A percentile compares a stretch with the other conserved stretches of the same genome.
Evolutionary conservation across 148 eudicot genomes (phyloP).

Genomic region (Cornus controversa): DNA sequence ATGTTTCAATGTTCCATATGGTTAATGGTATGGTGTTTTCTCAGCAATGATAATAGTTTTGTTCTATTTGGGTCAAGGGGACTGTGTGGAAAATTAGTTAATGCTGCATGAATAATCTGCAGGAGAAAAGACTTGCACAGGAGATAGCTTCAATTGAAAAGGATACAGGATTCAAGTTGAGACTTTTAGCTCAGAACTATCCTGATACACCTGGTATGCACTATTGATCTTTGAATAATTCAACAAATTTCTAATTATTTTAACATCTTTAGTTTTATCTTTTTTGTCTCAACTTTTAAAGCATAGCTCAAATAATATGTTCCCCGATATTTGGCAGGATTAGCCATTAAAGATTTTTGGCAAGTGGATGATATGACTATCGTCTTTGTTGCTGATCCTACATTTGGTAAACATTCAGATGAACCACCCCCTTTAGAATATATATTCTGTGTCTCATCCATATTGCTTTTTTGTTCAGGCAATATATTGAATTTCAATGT

Average conservation of each 20-base stretch:
- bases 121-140: conserved; percentile 76
- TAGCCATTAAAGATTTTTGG: conserved; percentile 94
- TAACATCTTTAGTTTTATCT: background rate
- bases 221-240: background rate
- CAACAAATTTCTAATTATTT: background rate
- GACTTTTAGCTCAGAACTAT: conserved; percentile 94
- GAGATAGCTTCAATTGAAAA: conserved; percentile 71
- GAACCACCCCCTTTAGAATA: background rate
- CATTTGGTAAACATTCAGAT: conserved; percentile 54
- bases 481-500: conserved; percentile 90
- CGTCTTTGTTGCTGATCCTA: conserved; percentile 95
- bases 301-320: background rate
- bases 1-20: background rate
- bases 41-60: background rate
- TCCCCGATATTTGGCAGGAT: conserved; percentile 43
- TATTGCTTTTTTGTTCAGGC: conserved; percentile 38
- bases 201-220: conserved; percentile 90
- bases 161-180: conserved; percentile 86
- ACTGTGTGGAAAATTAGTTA: background rate
- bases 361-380: conserved; percentile 88
- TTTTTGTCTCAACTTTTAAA: background rate
- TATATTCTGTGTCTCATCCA: background rate
- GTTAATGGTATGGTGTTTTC: background rate
- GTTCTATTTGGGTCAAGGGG: background rate
- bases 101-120: conserved; percentile 6